phyloP scores from a whole-genome alignment of 2,329 filamentous ascomycete species.

The Fusarium sp. region DNA sequence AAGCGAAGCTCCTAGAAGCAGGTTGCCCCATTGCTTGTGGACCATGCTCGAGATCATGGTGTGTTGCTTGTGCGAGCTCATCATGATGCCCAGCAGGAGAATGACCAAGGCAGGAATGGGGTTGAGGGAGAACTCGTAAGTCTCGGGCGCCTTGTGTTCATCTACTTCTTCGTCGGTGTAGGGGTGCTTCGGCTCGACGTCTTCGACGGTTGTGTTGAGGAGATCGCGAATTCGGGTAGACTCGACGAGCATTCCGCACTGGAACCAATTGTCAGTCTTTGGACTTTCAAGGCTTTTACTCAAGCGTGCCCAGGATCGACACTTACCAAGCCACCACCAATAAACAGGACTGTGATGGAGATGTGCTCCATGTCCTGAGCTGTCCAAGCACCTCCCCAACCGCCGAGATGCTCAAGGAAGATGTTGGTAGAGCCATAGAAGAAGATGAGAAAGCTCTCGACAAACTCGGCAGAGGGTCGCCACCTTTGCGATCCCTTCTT shows the following conservation, averaged over 20 bases:
- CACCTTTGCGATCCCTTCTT: conserved; percentile 63
- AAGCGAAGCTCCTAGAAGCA: conserved; percentile 81
- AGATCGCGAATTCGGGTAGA: conserved; percentile 72
- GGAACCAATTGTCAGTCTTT: conserved; percentile 36
- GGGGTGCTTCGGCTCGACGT: conserved; percentile 46
- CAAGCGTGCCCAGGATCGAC: conserved; percentile 21
- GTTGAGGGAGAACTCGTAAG: conserved; percentile 81
- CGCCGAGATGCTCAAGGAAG: conserved; percentile 86
- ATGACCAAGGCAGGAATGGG: conserved; percentile 88
- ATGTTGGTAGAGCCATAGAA: conserved; percentile 89
- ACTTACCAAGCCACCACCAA: conserved; percentile 84
- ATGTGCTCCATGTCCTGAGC: conserved; percentile 87
- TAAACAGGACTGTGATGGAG: conserved; percentile 91
- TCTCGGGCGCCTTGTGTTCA: conserved; percentile 64
- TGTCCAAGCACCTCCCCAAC: conserved; percentile 74
- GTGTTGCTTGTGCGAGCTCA: conserved; percentile 87
- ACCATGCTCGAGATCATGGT: conserved; percentile 90
- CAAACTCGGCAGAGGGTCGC: conserved; percentile 84
- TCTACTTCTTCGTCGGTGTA: conserved; percentile 57
- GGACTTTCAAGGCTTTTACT: neutral
- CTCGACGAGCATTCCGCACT: conserved; percentile 86
- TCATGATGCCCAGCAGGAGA: conserved; percentile 88
- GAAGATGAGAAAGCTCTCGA: conserved; percentile 89
- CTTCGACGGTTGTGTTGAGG: conserved; percentile 62
- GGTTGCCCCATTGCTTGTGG: conserved; percentile 90